Percentiles rank a stretch among this genome's conserved stretches.
Conservation (phyloP, 208 protist genomes). For the Herpetomonas samuelpessoai region DNA sequence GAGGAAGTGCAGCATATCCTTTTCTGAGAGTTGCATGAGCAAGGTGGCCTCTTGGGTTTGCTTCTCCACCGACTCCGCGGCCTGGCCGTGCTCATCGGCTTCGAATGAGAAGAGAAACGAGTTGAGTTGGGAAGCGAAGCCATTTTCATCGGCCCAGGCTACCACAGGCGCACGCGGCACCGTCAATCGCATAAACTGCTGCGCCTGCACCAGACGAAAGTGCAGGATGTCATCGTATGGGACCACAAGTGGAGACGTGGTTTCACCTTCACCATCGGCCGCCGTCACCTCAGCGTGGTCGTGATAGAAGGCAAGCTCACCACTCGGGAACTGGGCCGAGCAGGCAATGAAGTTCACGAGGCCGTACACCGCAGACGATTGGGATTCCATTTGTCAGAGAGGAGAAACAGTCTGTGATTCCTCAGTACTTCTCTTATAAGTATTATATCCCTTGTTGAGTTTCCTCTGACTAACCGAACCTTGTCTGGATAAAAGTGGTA, state of each 20-base stretch:
- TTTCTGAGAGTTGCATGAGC: conserved; percentile 38
- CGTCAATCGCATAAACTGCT: conserved; percentile 74
- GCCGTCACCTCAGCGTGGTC: conserved; percentile 57
- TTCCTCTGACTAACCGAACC: no score
- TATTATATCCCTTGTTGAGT: background rate
- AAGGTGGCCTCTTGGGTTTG: conserved; percentile 23
- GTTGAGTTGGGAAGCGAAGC: conserved; percentile 63
- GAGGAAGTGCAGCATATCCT: conserved; percentile 62
- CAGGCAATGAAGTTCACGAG: conserved; percentile 59
- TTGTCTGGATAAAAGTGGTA: no score
- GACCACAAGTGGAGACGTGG: conserved; percentile 57
- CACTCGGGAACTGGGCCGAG: conserved; percentile 54
- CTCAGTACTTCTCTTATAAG: background rate
- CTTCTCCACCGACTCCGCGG: background rate
- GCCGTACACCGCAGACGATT: conserved; percentile 50
- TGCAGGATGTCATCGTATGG: conserved; percentile 61
- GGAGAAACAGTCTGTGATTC: background rate
- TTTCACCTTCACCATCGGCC: conserved; percentile 33
- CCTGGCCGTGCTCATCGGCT: conserved; percentile 11
- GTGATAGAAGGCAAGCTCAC: conserved; percentile 70
- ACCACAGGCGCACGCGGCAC: conserved; percentile 31
- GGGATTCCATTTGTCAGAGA: conserved; percentile 34
- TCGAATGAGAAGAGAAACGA: no score
- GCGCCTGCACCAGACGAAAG: conserved; percentile 64
- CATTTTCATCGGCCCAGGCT: conserved; percentile 59